Evolutionary conservation across 352 stramenopile species (phyloP), one percentile per base, ranked within the genome.

Genomic region (Phytophthora nicotianae): DNA sequence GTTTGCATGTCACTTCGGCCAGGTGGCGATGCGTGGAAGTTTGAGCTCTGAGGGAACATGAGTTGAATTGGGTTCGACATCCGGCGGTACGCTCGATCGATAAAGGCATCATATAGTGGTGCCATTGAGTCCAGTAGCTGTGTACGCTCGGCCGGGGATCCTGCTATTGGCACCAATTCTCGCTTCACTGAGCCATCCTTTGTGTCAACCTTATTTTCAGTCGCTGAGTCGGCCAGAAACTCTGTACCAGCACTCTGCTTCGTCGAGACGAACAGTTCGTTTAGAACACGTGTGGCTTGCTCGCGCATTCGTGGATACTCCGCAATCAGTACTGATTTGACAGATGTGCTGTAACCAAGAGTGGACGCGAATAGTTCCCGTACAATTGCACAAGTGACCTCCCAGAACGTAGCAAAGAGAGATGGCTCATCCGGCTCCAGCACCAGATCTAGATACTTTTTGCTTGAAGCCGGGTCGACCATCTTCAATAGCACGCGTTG

Each of bases 401-500:
- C 86, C 87, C 87, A 96, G 50, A 93, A 96, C 17, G 83, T 96
- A 33, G 74, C 75, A 42, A 94, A 92, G 32, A 96, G 71, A 20
- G 79, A 89, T 35, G 83, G 85, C 47, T 96, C 87, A 55, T 95
- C 86, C 20, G 65, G 65, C 23, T 83, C 69, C 17, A 94, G 74
- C 6, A 96, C 82, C 38, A 93, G 37, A 40, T 91, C 82, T 20
- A 93, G 54, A 51, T 91, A 94, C 42, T 66, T 81, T 45, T 75
- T 74, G 10, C 68, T 62, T 10, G 77, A 75, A 21, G 46, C 43
- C 8, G 73, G 32, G 21, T 90, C 83, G 14, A 78, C 35, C 78
- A 93, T 90, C 64, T 94, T 93, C 6, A 78, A 52, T n/a, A 96
- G 74, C 37, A 94, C 86, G n/a, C 84, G 85, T 69, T 96, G 80